phyloP scores from a whole-genome alignment of 345 rosid genomes.

The Pistacia integerrima region DNA sequence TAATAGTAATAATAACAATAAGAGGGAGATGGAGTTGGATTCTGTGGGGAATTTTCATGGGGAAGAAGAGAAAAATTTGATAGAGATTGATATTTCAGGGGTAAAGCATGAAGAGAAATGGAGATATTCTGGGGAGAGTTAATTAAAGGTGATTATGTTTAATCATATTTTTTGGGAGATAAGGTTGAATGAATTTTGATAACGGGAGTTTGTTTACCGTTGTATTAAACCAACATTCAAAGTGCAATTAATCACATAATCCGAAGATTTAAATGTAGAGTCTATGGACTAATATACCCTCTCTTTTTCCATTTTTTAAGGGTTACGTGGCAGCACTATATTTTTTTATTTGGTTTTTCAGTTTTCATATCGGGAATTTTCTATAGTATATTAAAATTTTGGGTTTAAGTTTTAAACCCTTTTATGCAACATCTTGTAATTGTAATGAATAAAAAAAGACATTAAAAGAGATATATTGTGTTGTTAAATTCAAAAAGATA shows the following conservation, averaged over 20 bases:
- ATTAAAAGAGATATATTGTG: too few relatives aligned
- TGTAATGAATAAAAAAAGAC: too few relatives aligned
- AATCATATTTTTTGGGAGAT: neutral
- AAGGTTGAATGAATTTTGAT: constrained; percentile 15
- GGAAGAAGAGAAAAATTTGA: constrained; percentile 74
- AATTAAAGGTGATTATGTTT: neutral
- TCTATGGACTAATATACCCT: constrained; percentile 21
- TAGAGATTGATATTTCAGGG: constrained; percentile 69
- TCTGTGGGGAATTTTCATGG: constrained; percentile 28
- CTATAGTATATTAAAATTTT: too few relatives aligned
- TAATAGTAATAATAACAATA: neutral
- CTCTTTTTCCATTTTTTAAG: neutral
- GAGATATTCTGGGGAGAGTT: constrained; percentile 9
- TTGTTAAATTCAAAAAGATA: too few relatives aligned
- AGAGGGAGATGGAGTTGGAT: constrained; percentile 35
- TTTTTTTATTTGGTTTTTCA: neutral
- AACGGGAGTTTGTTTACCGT: neutral
- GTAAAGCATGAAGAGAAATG: neutral
- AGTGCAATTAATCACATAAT: constrained; percentile 24
- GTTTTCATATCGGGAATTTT: too few relatives aligned
- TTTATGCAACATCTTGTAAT: neutral
- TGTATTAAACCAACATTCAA: constrained; percentile 19
- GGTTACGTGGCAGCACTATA: constrained; percentile 12
- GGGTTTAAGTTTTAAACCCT: neutral
- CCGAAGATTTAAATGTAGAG: constrained; percentile 5